Evolutionary conservation across 768 basidiomycete genomes (phyloP).

Genomic region (Russula brevipes): DNA sequence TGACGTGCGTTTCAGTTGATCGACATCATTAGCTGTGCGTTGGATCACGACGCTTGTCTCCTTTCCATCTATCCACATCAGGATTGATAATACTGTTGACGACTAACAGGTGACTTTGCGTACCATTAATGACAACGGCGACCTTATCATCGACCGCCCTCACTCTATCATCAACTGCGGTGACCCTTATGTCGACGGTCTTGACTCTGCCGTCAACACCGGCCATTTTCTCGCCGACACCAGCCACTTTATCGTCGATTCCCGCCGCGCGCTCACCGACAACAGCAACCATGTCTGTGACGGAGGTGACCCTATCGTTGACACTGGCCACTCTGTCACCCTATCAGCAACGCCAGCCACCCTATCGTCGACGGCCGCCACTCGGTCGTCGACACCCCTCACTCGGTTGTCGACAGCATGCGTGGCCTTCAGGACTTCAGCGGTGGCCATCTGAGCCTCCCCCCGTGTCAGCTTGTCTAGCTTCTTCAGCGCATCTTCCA

Average conservation of each 20-base stretch:
- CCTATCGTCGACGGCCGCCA: too few species aligned
- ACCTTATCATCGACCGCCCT: not conserved
- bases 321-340: not conserved
- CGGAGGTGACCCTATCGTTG: not conserved
- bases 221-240: not conserved
- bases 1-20: not conserved
- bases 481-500: not conserved
- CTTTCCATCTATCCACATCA: not conserved
- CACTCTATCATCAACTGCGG: not conserved
- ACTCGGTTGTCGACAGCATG: not conserved
- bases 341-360: not conserved
- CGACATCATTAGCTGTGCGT: not conserved
- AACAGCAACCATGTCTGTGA: not conserved
- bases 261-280: not conserved
- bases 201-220: not conserved
- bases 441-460: not conserved
- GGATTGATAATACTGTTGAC: not conserved
- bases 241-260: too few species aligned
- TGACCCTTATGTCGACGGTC: not conserved
- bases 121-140: not conserved
- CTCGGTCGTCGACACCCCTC: too few species aligned
- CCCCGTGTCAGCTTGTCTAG: constrained; percentile 2
- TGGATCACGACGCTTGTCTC: not conserved
- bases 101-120: not conserved
- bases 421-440: not conserved